Base-by-base conservation (phyloP, 2,329 filamentous ascomycete species). In the Aspergillus tamarii region DNA sequence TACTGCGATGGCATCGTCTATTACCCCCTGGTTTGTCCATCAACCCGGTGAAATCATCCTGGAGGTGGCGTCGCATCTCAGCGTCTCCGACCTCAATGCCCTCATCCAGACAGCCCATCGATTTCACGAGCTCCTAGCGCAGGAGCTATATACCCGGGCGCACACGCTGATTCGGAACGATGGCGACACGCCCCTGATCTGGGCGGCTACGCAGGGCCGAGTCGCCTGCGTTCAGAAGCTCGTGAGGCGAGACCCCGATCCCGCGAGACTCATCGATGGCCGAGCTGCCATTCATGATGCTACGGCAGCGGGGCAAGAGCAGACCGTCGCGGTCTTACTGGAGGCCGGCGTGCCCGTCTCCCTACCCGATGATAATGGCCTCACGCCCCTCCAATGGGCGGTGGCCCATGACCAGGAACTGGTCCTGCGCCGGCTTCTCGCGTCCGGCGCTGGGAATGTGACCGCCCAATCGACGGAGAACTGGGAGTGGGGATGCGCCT, bases 41-140 rank as follows among this genome's bases (percentile, higher is more conserved):
- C 1, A 39, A 10, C 54, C 54, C 7, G 54, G n/a, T 10, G 59
- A 64, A 39, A 32, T 64, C 16, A 58, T 64, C 26, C 54, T 64
- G n/a, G n/a, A 19, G 8, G 50, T 61, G 19, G 59, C 23, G 14
- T 9, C 5, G 23, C 21, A 59, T 26, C 59, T 64, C n/a, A 30
- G n/a, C 21, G 9, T 56, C 14, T 23, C 28, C 9, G 39, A 61
- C 45, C 53, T 64, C 36, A 64, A 58, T 30, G 55, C 55, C 2
- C 54, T 64, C 58, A 32, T 59, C 11, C 45, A 34, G 8, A 55
- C 62, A 6, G 58, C 62, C 1, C 39, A 46, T n/a, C 34, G 32
- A 7, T 54, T 61, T 19, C 23, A 64, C 16, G 21, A 30, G 4
- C 4, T 61, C 6, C 39, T 64, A 8, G 55, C 54, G 21, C 16